These are phyloP conservation scores for Fraxinus greggii DNA, from an alignment of 305 asterid genomes.

Conservation along the genomic window DNA sequence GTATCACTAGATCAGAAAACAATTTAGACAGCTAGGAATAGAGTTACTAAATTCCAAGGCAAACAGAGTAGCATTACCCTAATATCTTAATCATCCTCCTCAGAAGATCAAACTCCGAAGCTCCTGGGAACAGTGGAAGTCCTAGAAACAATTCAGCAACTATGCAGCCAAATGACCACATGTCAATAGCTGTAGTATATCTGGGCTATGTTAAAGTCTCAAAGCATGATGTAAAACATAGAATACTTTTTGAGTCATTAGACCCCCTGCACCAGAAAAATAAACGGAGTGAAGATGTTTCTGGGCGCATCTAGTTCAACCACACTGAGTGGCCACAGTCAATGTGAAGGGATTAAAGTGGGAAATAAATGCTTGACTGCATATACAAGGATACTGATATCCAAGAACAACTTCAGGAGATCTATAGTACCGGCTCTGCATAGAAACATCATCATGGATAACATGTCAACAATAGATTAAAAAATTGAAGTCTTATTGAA, in stretches of 20 bases:
- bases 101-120: slow-evolving; percentile 94
- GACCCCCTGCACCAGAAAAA: neutral
- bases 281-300: neutral
- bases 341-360: slow-evolving; percentile 8
- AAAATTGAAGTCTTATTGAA: slow-evolving; percentile 15
- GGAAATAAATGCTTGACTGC: slow-evolving; percentile 12
- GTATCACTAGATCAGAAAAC: slow-evolving; percentile 12
- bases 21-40: slow-evolving; percentile 14
- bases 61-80: slow-evolving; percentile 54
- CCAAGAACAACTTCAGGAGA: slow-evolving; percentile 99
- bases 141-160: slow-evolving; percentile 96
- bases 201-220: slow-evolving; percentile 65
- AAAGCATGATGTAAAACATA: slow-evolving; percentile 35
- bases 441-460: slow-evolving; percentile 27
- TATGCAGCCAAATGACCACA: slow-evolving; percentile 99
- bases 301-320: neutral
- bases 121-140: slow-evolving; percentile 97
- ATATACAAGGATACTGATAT: slow-evolving; percentile 84
- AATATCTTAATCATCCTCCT: slow-evolving; percentile 93
- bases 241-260: slow-evolving; percentile 14
- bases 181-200: slow-evolving; percentile 93
- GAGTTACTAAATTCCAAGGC: slow-evolving; percentile 19
- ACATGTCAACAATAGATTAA: slow-evolving; percentile 21
- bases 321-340: neutral
- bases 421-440: slow-evolving; percentile 97